Percentiles rank a stretch among this genome's conserved stretches.
Evolutionary conservation across 2,329 filamentous ascomycete genomes (phyloP).

Genomic region (Phialocephala sp.): DNA sequence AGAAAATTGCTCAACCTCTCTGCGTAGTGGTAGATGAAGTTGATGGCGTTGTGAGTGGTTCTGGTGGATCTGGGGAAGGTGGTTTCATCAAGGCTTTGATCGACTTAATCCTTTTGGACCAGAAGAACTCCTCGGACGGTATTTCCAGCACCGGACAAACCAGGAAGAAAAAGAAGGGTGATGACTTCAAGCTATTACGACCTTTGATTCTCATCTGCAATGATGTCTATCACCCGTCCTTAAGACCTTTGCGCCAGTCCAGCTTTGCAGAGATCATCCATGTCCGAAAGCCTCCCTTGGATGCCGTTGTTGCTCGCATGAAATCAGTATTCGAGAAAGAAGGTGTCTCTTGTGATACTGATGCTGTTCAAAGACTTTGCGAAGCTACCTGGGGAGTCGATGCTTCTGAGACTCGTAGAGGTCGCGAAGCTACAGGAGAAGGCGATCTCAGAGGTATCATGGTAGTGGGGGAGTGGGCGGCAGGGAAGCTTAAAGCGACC

Average conservation of each 20-base stretch:
- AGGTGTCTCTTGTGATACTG: slow-evolving; percentile 84
- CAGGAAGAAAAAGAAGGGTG: slow-evolving; percentile 70
- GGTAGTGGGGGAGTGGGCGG: slow-evolving; percentile 88
- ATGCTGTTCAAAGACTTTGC: slow-evolving; percentile 84
- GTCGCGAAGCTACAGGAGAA: slow-evolving; percentile 70
- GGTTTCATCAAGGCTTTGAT: slow-evolving; percentile 96
- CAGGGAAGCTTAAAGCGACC: slow-evolving; percentile 66
- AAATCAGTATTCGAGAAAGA: slow-evolving; percentile 88
- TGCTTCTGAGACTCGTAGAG: slow-evolving; percentile 71
- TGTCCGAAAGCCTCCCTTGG: slow-evolving; percentile 85
- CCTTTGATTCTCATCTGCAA: slow-evolving; percentile 96
- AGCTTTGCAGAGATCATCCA: slow-evolving; percentile 88
- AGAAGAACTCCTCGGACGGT: slow-evolving; percentile 68
- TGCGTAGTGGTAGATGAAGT: slow-evolving; percentile 97
- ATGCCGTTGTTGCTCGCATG: slow-evolving; percentile 81
- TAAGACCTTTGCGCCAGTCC: slow-evolving; percentile 86
- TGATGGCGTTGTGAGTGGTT: slow-evolving; percentile 87
- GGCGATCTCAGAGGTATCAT: slow-evolving; percentile 82
- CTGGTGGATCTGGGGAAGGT: slow-evolving; percentile 79
- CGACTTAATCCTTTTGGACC: slow-evolving; percentile 84
- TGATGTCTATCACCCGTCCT: slow-evolving; percentile 90
- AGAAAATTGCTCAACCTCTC: slow-evolving; percentile 81
- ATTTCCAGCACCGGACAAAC: slow-evolving; percentile 42
- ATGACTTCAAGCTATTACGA: slow-evolving; percentile 84
- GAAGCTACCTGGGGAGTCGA: slow-evolving; percentile 84